Evolutionary conservation across 768 basidiomycete species (phyloP), one percentile per base, ranked within the genome.

Genomic region (Hypholoma sublateritium): DNA sequence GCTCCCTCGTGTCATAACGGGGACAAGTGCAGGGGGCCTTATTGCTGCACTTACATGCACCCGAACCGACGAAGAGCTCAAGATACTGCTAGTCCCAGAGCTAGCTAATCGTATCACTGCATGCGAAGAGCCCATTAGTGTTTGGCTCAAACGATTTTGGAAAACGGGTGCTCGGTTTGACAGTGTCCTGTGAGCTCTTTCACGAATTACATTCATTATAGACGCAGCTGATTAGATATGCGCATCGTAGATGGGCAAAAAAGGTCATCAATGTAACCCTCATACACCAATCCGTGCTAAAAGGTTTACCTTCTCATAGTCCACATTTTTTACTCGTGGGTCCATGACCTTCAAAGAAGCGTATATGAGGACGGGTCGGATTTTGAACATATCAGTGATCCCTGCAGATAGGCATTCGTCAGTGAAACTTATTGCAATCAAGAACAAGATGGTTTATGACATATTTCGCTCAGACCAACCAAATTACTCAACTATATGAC

Each of bases 311-410:
- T 21, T 35, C 49, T 43, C 28, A 39, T 55, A 94, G 93, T 84
- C 88, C 50, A 77, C 85, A 12, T 99, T 93, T 75, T 98, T 96
- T 69, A 96, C 94, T 7, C 81, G 87, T 57, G 96, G 96, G 2
- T 94, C 92, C 1, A 84, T 92, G 83, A 98, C 96, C 1, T 99
- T 99, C 74, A 85, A 85, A 48, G 97, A 99, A 69, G 96, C 96
- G 1, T 98, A 96, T 65, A 74, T 93, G 66, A 80, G 89, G 62
- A 99, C 97, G 0, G 96, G 96, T 22, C 83, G 96, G 37, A 90
- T 96, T 24, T 77, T 99, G 32, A 98, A 98, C 67, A 87, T 98
- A 25, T 95, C 93, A 13, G 93, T 97, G 44, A 88, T 95, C 36
- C 94, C 93, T 5, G 90, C 89, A 35, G 92, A 94, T 69, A 82